A percentile compares a stretch with the other conserved stretches of the same genome.
phyloP scores from a whole-genome alignment of 805 yeast genomes.

The Sugiyamaella floridensis region DNA sequence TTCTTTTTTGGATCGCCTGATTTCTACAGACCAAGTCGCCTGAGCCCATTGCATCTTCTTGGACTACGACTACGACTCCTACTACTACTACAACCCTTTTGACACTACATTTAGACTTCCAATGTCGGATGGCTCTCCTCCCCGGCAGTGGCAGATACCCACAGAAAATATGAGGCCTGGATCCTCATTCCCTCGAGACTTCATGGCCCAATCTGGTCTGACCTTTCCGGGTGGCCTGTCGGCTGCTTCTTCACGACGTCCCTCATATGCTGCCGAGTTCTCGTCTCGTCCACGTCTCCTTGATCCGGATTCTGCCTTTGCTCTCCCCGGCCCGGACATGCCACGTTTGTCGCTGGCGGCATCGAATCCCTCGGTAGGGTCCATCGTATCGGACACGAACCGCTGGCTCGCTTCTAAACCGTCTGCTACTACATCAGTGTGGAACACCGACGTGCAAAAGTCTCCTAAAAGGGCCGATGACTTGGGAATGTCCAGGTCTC shows the following conservation, averaged over 20 bases:
- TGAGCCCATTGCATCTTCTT: no score
- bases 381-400: slow-evolving; percentile 1
- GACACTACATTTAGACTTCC: no score
- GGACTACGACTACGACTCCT: neutral
- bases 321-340: neutral
- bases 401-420: neutral
- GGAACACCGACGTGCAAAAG: neutral
- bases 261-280: slow-evolving; percentile 62
- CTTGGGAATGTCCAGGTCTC: slow-evolving; percentile 10
- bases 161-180: neutral
- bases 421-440: neutral
- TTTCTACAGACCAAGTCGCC: no score
- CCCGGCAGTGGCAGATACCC: neutral
- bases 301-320: slow-evolving; percentile 1
- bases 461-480: slow-evolving; percentile 8
- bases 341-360: slow-evolving; percentile 1
- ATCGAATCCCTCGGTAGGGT: slow-evolving; percentile 3
- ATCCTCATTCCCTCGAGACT: neutral
- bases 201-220: neutral
- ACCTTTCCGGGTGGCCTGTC: neutral
- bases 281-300: slow-evolving; percentile 26
- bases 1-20: no score
- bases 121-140: neutral
- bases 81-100: neutral
- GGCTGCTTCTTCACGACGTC: slow-evolving; percentile 37